Conservation (phyloP, 148 eudicot genomes). For the Cornus florida region DNA sequence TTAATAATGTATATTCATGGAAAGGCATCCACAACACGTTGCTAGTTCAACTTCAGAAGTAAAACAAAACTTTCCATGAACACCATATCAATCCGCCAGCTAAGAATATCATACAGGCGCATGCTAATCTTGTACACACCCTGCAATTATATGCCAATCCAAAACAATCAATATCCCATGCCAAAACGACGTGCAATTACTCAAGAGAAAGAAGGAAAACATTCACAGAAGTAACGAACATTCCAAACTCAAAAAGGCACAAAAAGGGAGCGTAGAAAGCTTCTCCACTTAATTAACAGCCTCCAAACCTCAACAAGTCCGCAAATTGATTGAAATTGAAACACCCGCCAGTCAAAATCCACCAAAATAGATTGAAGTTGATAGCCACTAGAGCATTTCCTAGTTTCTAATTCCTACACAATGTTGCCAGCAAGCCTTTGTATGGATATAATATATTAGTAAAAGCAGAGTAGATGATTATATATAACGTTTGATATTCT, state of each 20-base stretch:
- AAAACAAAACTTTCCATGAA: constrained; percentile 79
- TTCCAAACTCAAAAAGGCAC: constrained; percentile 5
- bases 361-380: constrained; percentile 3
- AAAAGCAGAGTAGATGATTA: neutral
- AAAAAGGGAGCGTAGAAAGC: neutral
- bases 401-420: neutral
- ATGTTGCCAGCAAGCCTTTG: neutral
- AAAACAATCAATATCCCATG: constrained; percentile 69
- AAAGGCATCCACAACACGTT: constrained; percentile 79
- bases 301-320: constrained; percentile 12
- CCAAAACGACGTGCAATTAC: constrained; percentile 32
- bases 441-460: neutral
- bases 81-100: constrained; percentile 98
- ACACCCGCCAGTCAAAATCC: constrained; percentile 8
- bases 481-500: neutral
- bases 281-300: constrained; percentile 6
- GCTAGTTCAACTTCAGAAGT: constrained; percentile 88
- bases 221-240: neutral
- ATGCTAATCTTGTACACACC: constrained; percentile 76
- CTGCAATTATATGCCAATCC: constrained; percentile 99
- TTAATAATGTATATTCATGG: constrained; percentile 42
- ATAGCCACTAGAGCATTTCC: neutral
- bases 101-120: constrained; percentile 92
- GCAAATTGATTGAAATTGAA: constrained; percentile 12
- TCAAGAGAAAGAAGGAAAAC: constrained; percentile 26